Evolutionary conservation across 352 stramenopile genomes (phyloP).

Genomic region (Bremia lactucae): DNA sequence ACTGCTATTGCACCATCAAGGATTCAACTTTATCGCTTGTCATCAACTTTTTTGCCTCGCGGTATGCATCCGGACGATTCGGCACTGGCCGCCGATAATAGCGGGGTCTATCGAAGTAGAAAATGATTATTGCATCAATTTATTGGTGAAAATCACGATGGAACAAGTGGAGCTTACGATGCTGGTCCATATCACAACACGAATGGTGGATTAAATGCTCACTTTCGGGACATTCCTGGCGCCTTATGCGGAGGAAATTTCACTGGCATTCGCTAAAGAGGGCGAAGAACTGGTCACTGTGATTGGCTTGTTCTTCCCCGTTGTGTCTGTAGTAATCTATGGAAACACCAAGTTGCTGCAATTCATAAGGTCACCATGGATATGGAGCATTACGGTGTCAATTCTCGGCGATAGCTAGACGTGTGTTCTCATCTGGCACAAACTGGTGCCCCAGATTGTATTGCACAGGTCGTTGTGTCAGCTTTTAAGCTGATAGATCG

Average conservation of each 20-base stretch:
- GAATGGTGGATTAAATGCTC: conserved; percentile 22
- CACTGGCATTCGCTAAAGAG: conserved; percentile 53
- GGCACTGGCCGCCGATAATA: conserved; percentile 7
- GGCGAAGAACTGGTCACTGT: conserved; percentile 67
- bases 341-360: conserved; percentile 75
- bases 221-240: conserved; percentile 59
- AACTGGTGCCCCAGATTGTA: conserved; percentile 59
- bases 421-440: conserved; percentile 63
- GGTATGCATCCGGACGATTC: conserved; percentile 59
- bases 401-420: conserved; percentile 38
- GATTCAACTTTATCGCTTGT: conserved; percentile 22
- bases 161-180: conserved; percentile 7
- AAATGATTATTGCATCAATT: conserved; percentile 10
- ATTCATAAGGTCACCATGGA: conserved; percentile 80
- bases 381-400: conserved; percentile 39
- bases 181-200: conserved; percentile 6
- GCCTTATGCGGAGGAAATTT: conserved; percentile 65
- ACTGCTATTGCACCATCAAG: conserved; percentile 11
- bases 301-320: conserved; percentile 63
- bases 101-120: conserved; percentile 5
- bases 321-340: conserved; percentile 82
- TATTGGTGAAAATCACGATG: conserved; percentile 12
- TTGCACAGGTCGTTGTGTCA: conserved; percentile 62
- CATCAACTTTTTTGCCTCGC: conserved; percentile 44
- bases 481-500: conserved; percentile 57